Evolutionary conservation across 1,139 yeast genomes (phyloP).

Genomic region (Saccharomycopsis phalli): DNA sequence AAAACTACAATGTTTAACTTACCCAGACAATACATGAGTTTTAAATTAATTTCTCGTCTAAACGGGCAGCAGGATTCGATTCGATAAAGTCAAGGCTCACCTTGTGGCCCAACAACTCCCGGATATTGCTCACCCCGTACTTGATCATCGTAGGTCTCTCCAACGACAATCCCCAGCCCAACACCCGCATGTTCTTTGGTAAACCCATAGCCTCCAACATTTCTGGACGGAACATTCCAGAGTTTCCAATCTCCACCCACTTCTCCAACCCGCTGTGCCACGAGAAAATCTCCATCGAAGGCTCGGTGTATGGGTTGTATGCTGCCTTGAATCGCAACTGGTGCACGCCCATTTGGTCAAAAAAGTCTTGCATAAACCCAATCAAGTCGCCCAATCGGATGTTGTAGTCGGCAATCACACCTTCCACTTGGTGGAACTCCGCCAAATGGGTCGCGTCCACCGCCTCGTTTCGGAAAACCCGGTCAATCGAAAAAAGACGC

Average conservation of each 20-base stretch:
- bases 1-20: too few species aligned
- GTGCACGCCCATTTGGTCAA: constrained; percentile 93
- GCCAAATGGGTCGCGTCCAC: constrained; percentile 99
- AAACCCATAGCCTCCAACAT: constrained; percentile 98
- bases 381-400: constrained; percentile 92
- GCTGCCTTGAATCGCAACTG: constrained; percentile 96
- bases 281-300: constrained; percentile 94
- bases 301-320: constrained; percentile 98
- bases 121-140: constrained; percentile 88
- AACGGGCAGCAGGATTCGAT: constrained; percentile 94
- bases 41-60: constrained; percentile 53
- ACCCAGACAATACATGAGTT: too few species aligned
- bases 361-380: constrained; percentile 97
- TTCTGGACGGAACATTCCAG: constrained; percentile 99
- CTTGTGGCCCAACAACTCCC: constrained; percentile 92
- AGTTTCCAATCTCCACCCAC: constrained; percentile 99
- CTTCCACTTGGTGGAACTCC: constrained; percentile 98
- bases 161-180: constrained; percentile 95
- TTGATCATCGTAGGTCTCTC: constrained; percentile 99
- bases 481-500: constrained; percentile 89
- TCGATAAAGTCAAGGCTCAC: constrained; percentile 90
- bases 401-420: constrained; percentile 95
- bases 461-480: constrained; percentile 99
- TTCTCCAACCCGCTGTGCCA: constrained; percentile 91
- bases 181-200: constrained; percentile 86